phyloP scores from a whole-genome alignment of 495 filamentous ascomycete species.

The Penicillium bovifimosum region DNA sequence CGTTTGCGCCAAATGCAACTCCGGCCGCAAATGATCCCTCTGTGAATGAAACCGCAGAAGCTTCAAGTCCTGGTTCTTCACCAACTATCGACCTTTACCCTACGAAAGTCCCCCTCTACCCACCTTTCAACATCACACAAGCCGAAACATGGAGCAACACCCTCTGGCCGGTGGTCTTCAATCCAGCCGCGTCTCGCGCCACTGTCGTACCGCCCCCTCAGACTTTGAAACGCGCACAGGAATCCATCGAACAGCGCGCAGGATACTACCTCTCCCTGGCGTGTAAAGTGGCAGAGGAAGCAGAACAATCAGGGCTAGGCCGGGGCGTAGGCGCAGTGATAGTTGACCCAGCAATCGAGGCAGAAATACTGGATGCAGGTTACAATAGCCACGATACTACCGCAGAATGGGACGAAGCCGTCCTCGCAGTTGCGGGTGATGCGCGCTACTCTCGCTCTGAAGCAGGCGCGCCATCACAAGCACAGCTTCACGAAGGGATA shows the following conservation, averaged over 20 bases:
- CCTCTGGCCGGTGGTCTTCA: constrained; percentile 88
- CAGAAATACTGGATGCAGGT: constrained; percentile 18
- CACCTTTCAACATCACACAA: constrained; percentile 69
- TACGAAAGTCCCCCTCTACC: constrained; percentile 63
- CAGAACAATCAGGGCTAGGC: constrained; percentile 52
- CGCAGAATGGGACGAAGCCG: constrained; percentile 32
- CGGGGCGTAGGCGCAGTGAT: constrained; percentile 77
- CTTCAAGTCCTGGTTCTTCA: constrained; percentile 1
- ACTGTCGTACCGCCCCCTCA: constrained; percentile 40
- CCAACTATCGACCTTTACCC: constrained; percentile 38
- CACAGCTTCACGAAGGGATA: constrained; percentile 15
- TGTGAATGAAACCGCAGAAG: constrained; percentile 15
- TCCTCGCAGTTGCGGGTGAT: constrained; percentile 75
- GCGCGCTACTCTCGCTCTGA: constrained; percentile 57
- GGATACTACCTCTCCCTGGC: constrained; percentile 66
- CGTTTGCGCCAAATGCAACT: constrained; percentile 24
- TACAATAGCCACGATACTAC: constrained; percentile 17
- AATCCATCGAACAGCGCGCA: constrained; percentile 51
- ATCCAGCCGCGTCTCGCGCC: constrained; percentile 57
- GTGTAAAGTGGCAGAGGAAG: constrained; percentile 52
- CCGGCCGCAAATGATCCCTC: neutral
- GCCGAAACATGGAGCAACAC: constrained; percentile 68
- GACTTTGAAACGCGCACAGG: constrained; percentile 53
- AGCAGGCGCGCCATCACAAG: constrained; percentile 28
- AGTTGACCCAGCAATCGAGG: constrained; percentile 51